Conservation (phyloP, 2,329 filamentous ascomycete species). For the Cordyceps fumosorosea region DNA sequence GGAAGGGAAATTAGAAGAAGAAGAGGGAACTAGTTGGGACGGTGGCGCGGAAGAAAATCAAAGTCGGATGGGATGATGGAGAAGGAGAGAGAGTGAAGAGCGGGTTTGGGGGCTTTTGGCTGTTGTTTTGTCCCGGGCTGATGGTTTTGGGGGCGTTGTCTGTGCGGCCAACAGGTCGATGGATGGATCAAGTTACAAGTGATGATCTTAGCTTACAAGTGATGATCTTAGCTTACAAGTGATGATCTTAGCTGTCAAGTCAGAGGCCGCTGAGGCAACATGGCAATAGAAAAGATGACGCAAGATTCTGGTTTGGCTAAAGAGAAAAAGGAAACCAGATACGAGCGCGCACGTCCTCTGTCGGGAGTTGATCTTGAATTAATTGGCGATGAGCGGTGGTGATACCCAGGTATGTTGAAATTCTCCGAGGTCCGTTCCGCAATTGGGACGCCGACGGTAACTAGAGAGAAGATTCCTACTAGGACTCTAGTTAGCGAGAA, state of each 20-base stretch:
- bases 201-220: neutral
- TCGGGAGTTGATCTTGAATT: neutral
- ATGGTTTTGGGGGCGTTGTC: neutral
- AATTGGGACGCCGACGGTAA: neutral
- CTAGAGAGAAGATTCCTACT: no score
- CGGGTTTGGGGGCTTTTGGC: neutral
- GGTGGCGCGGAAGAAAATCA: neutral
- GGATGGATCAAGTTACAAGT: neutral
- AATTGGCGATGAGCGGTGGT: neutral
- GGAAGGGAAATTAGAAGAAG: neutral
- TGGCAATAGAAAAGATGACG: no score
- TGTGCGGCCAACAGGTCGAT: neutral
- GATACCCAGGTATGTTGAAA: neutral
- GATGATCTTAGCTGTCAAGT: no score
- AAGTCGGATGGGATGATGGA: neutral
- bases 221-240: no score
- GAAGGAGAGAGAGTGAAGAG: neutral
- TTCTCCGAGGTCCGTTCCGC: neutral
- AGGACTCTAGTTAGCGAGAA: no score
- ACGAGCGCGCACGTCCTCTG: neutral
- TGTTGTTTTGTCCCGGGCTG: neutral
- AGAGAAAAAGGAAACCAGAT: neutral
- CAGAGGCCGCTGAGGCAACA: no score
- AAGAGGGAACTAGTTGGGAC: neutral
- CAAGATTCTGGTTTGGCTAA: neutral